phyloP scores from a whole-genome alignment of 768 basidiomycete genomes.

The Boletus tylopilopsis region DNA sequence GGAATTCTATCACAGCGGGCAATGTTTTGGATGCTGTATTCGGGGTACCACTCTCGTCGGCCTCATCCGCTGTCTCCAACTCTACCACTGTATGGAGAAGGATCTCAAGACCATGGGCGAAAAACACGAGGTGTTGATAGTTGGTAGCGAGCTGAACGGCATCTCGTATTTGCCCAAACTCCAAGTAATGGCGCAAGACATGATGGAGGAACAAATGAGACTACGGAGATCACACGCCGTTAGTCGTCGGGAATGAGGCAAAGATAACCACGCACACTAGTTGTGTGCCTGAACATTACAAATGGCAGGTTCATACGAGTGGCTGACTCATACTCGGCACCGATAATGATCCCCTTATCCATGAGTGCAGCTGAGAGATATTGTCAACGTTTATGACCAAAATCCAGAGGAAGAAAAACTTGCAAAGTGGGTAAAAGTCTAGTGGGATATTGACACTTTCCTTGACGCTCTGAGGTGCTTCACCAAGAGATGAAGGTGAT shows the following conservation, averaged over 20 bases:
- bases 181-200: slow-evolving; percentile 79
- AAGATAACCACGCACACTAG: slow-evolving; percentile 57
- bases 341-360: slow-evolving; percentile 99
- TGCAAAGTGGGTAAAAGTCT: slow-evolving; percentile 96
- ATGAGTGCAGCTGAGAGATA: slow-evolving; percentile 77
- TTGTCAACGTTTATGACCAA: not conserved
- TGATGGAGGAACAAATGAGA: slow-evolving; percentile 94
- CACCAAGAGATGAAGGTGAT: slow-evolving; percentile 39
- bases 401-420: slow-evolving; percentile 18
- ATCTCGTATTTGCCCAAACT: slow-evolving; percentile 55
- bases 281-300: slow-evolving; percentile 87
- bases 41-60: slow-evolving; percentile 18
- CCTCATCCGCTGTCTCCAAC: slow-evolving; percentile 54
- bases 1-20: slow-evolving; percentile 74
- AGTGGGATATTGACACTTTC: slow-evolving; percentile 92
- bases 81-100: slow-evolving; percentile 92
- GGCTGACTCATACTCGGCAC: slow-evolving; percentile 85
- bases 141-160: slow-evolving; percentile 84
- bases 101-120: slow-evolving; percentile 91
- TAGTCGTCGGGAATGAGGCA: not conserved
- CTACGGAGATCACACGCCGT: slow-evolving; percentile 36
- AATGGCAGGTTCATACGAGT: slow-evolving; percentile 76
- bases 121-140: slow-evolving; percentile 88
- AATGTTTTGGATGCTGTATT: slow-evolving; percentile 42
- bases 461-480: slow-evolving; percentile 54